Evolutionary conservation across 177 flowering plant genomes (phyloP).

Genomic region (Vitis hybrid): DNA sequence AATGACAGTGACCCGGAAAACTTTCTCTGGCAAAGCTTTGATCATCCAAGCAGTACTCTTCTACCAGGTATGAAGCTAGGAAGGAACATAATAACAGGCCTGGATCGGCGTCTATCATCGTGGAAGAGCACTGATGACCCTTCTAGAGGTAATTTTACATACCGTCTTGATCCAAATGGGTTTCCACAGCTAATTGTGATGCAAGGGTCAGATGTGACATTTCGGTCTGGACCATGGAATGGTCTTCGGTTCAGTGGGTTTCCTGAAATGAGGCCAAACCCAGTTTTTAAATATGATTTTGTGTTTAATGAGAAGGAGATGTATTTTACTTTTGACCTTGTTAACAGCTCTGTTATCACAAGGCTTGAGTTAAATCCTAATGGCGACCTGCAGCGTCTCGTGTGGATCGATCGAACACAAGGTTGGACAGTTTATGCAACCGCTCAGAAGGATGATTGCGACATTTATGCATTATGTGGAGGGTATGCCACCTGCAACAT

Average conservation of each 20-base stretch:
- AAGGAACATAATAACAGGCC: constrained; percentile 1
- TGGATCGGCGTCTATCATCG: constrained; percentile 11
- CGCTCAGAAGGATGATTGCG: background rate
- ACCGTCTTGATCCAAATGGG: constrained; percentile 14
- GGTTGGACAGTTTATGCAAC: background rate
- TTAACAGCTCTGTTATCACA: background rate
- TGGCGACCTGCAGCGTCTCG: background rate
- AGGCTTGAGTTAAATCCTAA: background rate
- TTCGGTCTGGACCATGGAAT: background rate
- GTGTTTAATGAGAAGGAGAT: constrained; percentile 2
- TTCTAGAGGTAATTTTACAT: constrained; percentile 15
- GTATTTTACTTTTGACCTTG: background rate
- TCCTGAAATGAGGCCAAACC: background rate
- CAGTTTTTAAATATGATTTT: background rate
- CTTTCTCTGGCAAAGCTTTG: constrained; percentile 31
- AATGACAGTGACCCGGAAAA: background rate
- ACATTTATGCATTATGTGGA: constrained; percentile 1
- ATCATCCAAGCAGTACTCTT: constrained; percentile 21
- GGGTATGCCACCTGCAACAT: background rate
- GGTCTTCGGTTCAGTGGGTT: background rate
- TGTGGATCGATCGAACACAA: background rate
- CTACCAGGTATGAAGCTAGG: constrained; percentile 30
- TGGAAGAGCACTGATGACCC: constrained; percentile 31
- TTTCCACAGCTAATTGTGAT: constrained; percentile 14
- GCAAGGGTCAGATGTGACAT: background rate